Evolutionary conservation across 2,329 filamentous ascomycete species (phyloP), one percentile per base, ranked within the genome.

Genomic region (Fusarium robinianum): DNA sequence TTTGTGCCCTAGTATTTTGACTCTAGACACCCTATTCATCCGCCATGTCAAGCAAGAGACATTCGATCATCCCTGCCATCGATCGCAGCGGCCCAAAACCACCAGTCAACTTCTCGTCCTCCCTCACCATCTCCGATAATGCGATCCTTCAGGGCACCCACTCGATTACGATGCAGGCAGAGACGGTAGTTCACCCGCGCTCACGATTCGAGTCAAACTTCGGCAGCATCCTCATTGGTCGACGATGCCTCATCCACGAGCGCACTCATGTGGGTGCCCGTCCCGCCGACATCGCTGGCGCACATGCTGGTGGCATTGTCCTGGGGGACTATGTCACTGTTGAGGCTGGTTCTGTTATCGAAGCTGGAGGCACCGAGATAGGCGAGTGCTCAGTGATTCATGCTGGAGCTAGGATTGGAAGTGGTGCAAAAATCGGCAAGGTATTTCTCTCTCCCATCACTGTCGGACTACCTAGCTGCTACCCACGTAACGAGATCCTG

Each of bases 151-250:
- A 74, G 12, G 94, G 94, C 53, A 83, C 80, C 3, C 80, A 95
- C 64, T 84, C 83, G 2, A 88, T 99, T 52, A 85, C 82, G 30
- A 83, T 97, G 51, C 85, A 85, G 43, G 78, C 87, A 16, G 84
- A 90, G 62, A 85, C 83, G 4, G 80, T 96, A 6, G 72, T 99
- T n/a, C 92, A 97, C 62, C 91, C 94, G 1, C 88, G 91, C 34
- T 81, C 85, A 11, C 83, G 85, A 50, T 79, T 96, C 43, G 87
- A 90, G 61, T 86, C 92, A 7, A 83, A 83, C 44, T 77, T 85
- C 37, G 90, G 90, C 5, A 85, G 90, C 29, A 83, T 97, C 55
- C 83, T 84, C 18, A 80, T 95, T 47, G 90, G 91, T 17, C 83
- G 88, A 46, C 83, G 86, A 38, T 94, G 88, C 60, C 87, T 96